Conservation (phyloP, 2,329 filamentous ascomycete species). For the Diaporthe citriasiana region DNA sequence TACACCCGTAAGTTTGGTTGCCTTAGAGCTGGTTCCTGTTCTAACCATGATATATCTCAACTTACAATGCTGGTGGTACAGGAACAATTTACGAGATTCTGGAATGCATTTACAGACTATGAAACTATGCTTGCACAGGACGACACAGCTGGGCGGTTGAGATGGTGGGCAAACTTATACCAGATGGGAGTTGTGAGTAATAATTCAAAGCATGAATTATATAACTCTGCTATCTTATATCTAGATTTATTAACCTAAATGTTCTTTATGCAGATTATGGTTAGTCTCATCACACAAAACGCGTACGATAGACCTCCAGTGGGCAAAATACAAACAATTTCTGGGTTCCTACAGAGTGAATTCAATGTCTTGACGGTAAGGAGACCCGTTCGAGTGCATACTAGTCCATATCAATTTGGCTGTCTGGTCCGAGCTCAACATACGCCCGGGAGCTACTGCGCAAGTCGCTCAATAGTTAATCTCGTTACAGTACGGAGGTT, state of each 20-base stretch:
- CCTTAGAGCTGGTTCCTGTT: not conserved
- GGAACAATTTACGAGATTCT: not conserved
- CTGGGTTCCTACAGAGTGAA: not conserved
- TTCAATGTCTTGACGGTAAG: constrained; percentile 1
- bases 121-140: constrained; percentile 6
- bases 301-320: not conserved
- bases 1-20: not conserved
- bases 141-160: constrained; percentile 1
- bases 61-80: not conserved
- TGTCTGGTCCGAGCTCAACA: not conserved
- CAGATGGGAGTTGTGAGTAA: constrained; percentile 3
- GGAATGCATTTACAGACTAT: not conserved
- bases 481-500: constrained; percentile 5
- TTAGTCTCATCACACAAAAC: not conserved
- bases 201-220: not conserved
- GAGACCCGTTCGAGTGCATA: too few species aligned
- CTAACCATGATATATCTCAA: not conserved
- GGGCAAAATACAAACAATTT: not conserved
- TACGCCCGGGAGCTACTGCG: not conserved
- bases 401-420: not conserved
- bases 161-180: constrained; percentile 12
- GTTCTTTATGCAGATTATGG: not conserved
- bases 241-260: not conserved
- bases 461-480: not conserved
- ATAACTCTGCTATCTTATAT: rapidly evolving